Conservation (phyloP, 106 monocot species). For the Vanilla planifolia region DNA sequence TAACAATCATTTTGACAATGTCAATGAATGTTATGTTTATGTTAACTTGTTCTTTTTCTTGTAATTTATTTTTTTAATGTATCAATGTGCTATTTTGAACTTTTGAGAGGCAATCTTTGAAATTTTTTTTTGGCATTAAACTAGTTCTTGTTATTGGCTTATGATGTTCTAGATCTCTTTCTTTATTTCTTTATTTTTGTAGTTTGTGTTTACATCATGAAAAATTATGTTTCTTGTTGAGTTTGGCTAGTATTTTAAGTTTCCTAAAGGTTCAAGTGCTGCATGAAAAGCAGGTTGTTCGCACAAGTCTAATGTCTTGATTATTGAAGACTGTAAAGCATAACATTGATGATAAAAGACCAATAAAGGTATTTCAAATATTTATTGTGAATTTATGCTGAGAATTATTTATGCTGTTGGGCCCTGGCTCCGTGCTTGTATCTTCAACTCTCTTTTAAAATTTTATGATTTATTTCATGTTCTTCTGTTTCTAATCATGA, state of each 20-base stretch:
- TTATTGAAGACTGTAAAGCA: constrained; percentile 76
- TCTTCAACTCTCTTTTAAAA: too few species aligned
- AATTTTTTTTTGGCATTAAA: too few species aligned
- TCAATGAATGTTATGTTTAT: too few species aligned
- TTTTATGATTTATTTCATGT: too few species aligned
- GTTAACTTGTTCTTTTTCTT: too few species aligned
- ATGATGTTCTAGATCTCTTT: not conserved
- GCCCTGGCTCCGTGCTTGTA: too few species aligned
- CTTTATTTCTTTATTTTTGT: not conserved
- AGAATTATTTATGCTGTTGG: too few species aligned
- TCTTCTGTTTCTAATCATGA: too few species aligned
- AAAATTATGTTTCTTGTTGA: not conserved
- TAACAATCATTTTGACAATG: too few species aligned
- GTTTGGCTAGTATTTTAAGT: not conserved
- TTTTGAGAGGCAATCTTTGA: too few species aligned
- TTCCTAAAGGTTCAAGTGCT: not conserved
- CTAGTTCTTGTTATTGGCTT: not conserved
- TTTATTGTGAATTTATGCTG: too few species aligned
- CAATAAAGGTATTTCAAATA: constrained; percentile 78
- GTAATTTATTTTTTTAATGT: not conserved
- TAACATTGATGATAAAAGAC: constrained; percentile 78
- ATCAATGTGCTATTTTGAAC: not conserved
- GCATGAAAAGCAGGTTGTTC: constrained; percentile 53
- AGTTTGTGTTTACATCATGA: not conserved
- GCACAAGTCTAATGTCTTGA: constrained; percentile 84